A percentile compares a stretch with the other conserved stretches of the same genome.
Evolutionary conservation across 257 asterid genomes (phyloP).

Genomic region (Mentha longifolia): DNA sequence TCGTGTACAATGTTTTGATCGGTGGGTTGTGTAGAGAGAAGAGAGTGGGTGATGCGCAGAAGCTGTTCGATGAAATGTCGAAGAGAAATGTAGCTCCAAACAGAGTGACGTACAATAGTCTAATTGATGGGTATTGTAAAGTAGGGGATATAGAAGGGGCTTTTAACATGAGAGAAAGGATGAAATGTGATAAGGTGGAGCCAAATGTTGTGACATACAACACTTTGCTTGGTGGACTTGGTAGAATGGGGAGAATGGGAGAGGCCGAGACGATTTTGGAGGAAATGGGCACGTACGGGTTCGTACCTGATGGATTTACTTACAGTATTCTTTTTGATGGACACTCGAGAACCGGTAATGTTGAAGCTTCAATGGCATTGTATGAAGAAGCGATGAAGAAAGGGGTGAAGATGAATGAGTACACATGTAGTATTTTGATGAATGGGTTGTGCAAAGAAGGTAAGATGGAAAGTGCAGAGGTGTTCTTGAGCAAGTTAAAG

Average conservation of each 20-base stretch:
- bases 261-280: constrained; percentile 56
- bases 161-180: constrained; percentile 54
- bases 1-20: constrained; percentile 81
- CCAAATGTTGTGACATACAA: constrained; percentile 68
- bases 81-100: constrained; percentile 51
- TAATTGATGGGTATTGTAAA: constrained; percentile 82
- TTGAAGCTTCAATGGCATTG: constrained; percentile 58
- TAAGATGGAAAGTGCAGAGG: constrained; percentile 60
- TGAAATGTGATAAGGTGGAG: constrained; percentile 58
- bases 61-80: constrained; percentile 79
- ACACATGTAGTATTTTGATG: constrained; percentile 58
- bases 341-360: constrained; percentile 52
- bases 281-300: constrained; percentile 68
- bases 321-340: constrained; percentile 75
- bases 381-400: constrained; percentile 52
- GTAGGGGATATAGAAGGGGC: constrained; percentile 64
- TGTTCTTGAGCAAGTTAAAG: constrained; percentile 53
- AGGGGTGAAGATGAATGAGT: constrained; percentile 56
- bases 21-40: constrained; percentile 77
- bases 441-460: constrained; percentile 68
- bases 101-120: constrained; percentile 66
- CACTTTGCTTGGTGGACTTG: constrained; percentile 69
- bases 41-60: constrained; percentile 64
- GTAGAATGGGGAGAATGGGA: constrained; percentile 69
- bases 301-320: constrained; percentile 69